These are phyloP conservation scores for Nannochloropsis salina DNA, from an alignment of 108 stramenopile species.

Conservation along the genomic window DNA sequence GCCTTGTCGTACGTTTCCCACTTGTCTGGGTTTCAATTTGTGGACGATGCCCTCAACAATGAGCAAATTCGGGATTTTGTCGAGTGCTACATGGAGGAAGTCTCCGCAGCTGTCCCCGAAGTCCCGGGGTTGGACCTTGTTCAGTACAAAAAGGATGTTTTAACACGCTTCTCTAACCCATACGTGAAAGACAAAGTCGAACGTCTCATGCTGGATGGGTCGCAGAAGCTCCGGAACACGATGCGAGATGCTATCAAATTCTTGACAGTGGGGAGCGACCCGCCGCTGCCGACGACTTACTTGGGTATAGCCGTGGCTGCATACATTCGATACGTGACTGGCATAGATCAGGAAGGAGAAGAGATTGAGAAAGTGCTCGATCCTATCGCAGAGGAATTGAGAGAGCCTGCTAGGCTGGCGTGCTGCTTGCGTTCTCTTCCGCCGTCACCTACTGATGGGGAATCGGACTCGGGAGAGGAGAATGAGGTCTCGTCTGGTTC, in stretches of 20 bases:
- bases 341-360: background rate
- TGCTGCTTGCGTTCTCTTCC: background rate
- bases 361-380: background rate
- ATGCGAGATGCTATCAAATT: conserved; percentile 33
- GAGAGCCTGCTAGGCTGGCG: background rate
- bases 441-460: background rate
- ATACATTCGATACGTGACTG: background rate
- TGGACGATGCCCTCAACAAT: background rate
- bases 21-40: conserved; percentile 44
- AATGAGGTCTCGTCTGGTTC: background rate
- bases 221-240: conserved; percentile 53
- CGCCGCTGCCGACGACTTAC: background rate
- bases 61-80: conserved; percentile 32
- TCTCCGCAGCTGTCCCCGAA: conserved; percentile 53
- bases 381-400: background rate
- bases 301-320: conserved; percentile 1
- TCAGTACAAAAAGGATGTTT: conserved; percentile 52
- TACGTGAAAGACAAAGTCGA: conserved; percentile 60
- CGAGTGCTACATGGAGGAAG: conserved; percentile 44
- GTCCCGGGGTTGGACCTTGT: conserved; percentile 55
- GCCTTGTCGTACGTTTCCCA: conserved; percentile 53
- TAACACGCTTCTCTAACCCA: conserved; percentile 60
- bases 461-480: background rate
- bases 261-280: background rate
- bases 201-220: conserved; percentile 57